Percentiles rank a stretch among this genome's conserved stretches.
Conservation (phyloP, 1,284 basidiomycete species). For the Moesziomyces sp. region DNA sequence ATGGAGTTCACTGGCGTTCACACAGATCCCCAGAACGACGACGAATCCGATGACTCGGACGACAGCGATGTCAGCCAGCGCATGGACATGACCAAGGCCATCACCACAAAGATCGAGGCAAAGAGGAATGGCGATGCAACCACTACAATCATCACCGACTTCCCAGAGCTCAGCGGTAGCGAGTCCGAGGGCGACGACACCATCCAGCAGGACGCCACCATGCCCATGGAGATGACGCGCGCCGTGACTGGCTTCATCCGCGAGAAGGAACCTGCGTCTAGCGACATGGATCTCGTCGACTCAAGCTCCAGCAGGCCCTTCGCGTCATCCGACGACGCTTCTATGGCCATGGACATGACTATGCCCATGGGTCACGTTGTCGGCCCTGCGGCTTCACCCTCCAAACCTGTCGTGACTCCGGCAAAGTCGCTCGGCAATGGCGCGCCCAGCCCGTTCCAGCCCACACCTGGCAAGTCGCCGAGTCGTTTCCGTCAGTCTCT, state of each 20-base stretch:
- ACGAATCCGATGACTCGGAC: constrained; percentile 27
- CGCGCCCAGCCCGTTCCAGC: constrained; percentile 40
- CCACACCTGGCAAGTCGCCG: constrained; percentile 34
- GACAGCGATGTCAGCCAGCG: constrained; percentile 25
- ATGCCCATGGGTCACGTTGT: constrained; percentile 41
- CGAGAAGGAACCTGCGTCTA: constrained; percentile 39
- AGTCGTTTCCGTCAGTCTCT: constrained; percentile 47
- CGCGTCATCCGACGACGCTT: constrained; percentile 29
- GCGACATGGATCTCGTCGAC: constrained; percentile 46
- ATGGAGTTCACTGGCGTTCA: constrained; percentile 52
- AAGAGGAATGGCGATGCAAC: constrained; percentile 41
- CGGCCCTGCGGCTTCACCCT: constrained; percentile 22
- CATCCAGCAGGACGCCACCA: constrained; percentile 30
- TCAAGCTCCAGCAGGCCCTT: constrained; percentile 24
- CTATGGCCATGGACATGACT: constrained; percentile 56
- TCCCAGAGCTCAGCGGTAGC: constrained; percentile 25
- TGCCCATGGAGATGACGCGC: constrained; percentile 50
- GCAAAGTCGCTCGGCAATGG: constrained; percentile 22
- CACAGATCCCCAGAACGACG: constrained; percentile 7
- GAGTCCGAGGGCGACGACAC: constrained; percentile 42
- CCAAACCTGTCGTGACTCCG: constrained; percentile 22
- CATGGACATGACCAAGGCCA: constrained; percentile 50
- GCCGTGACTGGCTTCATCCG: constrained; percentile 43
- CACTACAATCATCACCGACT: constrained; percentile 37
- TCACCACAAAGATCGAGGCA: constrained; percentile 45